phyloP scores from a whole-genome alignment of 495 filamentous ascomycete species.

The Pseudotulostoma volvatum region DNA sequence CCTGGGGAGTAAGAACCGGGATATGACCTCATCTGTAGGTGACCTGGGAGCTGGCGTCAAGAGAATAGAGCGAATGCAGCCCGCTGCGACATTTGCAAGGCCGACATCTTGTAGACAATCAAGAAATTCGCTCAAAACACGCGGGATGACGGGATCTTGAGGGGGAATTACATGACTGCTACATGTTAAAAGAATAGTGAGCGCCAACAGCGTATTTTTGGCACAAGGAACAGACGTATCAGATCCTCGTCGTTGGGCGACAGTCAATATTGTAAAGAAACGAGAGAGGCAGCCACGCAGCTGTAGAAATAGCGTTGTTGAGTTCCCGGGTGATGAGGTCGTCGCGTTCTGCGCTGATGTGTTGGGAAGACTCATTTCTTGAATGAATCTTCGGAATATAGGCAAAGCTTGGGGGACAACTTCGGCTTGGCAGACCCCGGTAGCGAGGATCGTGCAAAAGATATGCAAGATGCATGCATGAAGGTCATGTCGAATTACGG shows the following conservation, averaged over 20 bases:
- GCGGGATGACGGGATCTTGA: constrained; percentile 49
- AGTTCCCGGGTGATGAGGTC: constrained; percentile 8
- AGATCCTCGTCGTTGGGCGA: constrained; percentile 69
- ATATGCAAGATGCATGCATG: constrained; percentile 96
- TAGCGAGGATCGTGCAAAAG: constrained; percentile 82
- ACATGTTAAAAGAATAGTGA: constrained; percentile 75
- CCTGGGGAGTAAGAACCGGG: constrained; percentile 56
- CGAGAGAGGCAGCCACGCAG: constrained; percentile 59
- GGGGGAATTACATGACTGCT: constrained; percentile 55
- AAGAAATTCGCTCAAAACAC: constrained; percentile 57
- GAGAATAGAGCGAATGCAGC: constrained; percentile 73
- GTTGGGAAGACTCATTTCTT: constrained; percentile 41
- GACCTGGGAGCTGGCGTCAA: constrained; percentile 47
- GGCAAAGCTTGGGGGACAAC: constrained; percentile 85
- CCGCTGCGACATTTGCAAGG: constrained; percentile 70
- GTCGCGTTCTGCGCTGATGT: constrained; percentile 10
- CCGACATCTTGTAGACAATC: constrained; percentile 70
- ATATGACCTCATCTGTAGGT: constrained; percentile 52
- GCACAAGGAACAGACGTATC: constrained; percentile 73
- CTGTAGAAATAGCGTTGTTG: constrained; percentile 31
- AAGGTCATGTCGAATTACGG: constrained; percentile 89
- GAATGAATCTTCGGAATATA: constrained; percentile 80
- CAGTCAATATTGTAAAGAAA: constrained; percentile 63
- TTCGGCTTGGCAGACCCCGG: constrained; percentile 65
- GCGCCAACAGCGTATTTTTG: constrained; percentile 78